Conservation (phyloP, 2,329 filamentous ascomycete species). For the Trichoderma gracile region DNA sequence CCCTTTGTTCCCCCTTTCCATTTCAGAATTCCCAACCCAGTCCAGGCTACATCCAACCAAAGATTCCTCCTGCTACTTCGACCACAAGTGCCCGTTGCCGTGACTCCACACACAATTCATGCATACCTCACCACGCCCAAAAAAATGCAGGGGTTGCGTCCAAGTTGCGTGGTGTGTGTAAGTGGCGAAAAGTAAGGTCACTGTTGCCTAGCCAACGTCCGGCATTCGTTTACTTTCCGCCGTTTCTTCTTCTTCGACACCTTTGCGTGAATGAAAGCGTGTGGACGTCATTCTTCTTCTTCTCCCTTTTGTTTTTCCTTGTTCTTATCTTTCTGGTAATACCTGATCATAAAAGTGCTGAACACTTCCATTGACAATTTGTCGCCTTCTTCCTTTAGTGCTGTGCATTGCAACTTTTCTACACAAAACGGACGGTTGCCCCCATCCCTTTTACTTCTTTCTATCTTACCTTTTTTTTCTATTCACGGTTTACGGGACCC, state of each 20-base stretch:
- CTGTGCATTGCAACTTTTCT: not conserved
- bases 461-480: too few relatives aligned
- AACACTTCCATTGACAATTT: not conserved
- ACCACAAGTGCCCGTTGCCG: conserved; percentile 10
- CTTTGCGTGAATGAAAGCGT: not conserved
- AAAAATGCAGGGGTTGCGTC: not conserved
- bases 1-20: not conserved
- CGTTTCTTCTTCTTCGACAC: conserved; percentile 1
- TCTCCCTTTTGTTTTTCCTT: not conserved
- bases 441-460: not conserved
- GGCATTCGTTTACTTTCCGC: conserved; percentile 21
- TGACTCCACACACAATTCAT: conserved; percentile 16
- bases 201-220: conserved; percentile 18
- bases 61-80: not conserved
- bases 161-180: too few relatives aligned
- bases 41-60: conserved; percentile 2
- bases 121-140: not conserved
- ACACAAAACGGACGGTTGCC: conserved; percentile 5
- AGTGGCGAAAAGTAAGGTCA: not conserved
- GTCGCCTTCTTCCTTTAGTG: not conserved
- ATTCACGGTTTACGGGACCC: not conserved
- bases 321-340: not conserved
- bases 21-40: not conserved
- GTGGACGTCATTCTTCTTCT: conserved; percentile 5
- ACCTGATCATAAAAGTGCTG: not conserved